Evolutionary conservation across 164 flowering plant species (phyloP).

Genomic region (Taxillus chinensis): DNA sequence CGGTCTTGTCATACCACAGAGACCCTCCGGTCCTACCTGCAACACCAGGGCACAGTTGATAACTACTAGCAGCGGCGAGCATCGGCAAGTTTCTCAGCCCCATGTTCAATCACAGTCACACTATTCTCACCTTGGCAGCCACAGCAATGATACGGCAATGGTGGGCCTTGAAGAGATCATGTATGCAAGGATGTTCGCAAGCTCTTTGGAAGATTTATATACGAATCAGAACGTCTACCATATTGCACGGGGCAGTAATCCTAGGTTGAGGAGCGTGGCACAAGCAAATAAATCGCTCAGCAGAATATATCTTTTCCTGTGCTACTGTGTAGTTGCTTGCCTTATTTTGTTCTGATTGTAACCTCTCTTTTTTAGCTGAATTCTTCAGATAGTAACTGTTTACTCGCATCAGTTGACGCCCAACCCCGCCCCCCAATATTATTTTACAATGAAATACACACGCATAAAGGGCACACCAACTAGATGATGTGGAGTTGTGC

Average conservation of each 20-base stretch:
- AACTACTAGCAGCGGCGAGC: background rate
- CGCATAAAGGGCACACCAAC: too few species aligned
- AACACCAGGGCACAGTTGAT: constrained; percentile 12
- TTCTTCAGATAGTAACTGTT: too few species aligned
- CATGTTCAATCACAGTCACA: constrained; percentile 13
- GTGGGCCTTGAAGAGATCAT: constrained; percentile 29
- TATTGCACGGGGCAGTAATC: constrained; percentile 16
- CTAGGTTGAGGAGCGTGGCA: constrained; percentile 29
- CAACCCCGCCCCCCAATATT: too few species aligned
- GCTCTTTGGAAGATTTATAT: constrained; percentile 18
- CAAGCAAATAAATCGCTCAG: constrained; percentile 38
- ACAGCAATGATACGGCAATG: constrained; percentile 9
- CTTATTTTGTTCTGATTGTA: constrained; percentile 33
- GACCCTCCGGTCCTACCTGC: constrained; percentile 29
- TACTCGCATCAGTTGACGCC: too few species aligned
- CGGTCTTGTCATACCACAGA: constrained; percentile 27
- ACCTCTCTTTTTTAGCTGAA: too few species aligned
- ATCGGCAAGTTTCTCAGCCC: constrained; percentile 6
- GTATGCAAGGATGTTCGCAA: constrained; percentile 34
- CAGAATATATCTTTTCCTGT: constrained; percentile 42
- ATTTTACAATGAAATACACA: too few species aligned
- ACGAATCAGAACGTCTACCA: constrained; percentile 31
- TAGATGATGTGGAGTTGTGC: too few species aligned
- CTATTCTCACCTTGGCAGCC: constrained; percentile 5
- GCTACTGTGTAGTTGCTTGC: constrained; percentile 36